Conservation (phyloP, 257 asterid species). For the Fraxinus anomala region DNA sequence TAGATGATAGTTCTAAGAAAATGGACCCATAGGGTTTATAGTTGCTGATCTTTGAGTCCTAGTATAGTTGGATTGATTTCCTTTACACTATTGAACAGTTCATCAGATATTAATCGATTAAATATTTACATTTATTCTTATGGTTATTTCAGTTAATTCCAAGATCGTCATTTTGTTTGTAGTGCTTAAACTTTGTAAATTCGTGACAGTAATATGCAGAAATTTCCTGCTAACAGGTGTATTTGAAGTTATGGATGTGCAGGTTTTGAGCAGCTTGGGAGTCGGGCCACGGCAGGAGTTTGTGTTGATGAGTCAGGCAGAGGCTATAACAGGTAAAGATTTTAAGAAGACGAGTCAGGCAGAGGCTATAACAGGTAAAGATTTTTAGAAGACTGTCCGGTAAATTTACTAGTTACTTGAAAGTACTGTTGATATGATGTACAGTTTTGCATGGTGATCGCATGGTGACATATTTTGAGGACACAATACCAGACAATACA, state of each 20-base stretch:
- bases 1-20: constrained; percentile 38
- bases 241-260: constrained; percentile 23
- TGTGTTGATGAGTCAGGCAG: neutral
- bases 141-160: neutral
- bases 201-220: constrained; percentile 1
- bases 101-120: constrained; percentile 18
- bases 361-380: neutral
- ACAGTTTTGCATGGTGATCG: no score
- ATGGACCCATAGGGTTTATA: constrained; percentile 31
- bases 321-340: neutral
- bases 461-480: no score
- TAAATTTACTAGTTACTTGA: no score
- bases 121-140: neutral
- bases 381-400: no score
- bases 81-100: constrained; percentile 26
- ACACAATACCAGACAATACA: neutral
- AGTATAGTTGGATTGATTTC: constrained; percentile 31
- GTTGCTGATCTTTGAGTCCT: constrained; percentile 23
- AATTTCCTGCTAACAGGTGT: constrained; percentile 20
- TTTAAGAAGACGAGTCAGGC: neutral
- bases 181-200: neutral
- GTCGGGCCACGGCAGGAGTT: neutral
- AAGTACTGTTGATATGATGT: no score
- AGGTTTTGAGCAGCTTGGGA: constrained; percentile 16
- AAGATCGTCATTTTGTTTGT: neutral